A percentile compares a stretch with the other conserved stretches of the same genome.
Evolutionary conservation across 371 early-diverging fungal species (phyloP).

Genomic region (Conidiobolus incongruus): DNA sequence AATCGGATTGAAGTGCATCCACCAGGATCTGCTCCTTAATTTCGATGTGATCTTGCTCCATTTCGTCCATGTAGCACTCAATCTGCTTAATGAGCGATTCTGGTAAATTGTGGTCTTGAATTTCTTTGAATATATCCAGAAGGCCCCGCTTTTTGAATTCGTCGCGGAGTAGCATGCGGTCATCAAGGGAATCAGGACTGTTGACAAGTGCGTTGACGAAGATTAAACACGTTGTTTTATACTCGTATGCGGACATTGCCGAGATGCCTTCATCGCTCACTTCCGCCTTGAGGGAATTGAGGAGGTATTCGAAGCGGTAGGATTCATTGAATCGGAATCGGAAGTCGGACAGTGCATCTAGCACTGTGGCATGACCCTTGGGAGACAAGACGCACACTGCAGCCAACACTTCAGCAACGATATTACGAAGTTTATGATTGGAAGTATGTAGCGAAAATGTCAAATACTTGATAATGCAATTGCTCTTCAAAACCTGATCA

Average conservation of each 20-base stretch:
- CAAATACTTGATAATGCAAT: slow-evolving; percentile 12
- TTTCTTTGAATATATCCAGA: slow-evolving; percentile 16
- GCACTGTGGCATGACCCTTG: slow-evolving; percentile 17
- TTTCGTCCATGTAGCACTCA: slow-evolving; percentile 17
- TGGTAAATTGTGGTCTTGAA: slow-evolving; percentile 13
- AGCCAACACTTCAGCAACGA: slow-evolving; percentile 20
- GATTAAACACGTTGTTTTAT: slow-evolving; percentile 19
- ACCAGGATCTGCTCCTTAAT: slow-evolving; percentile 14
- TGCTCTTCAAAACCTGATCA: slow-evolving; percentile 19
- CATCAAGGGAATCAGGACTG: slow-evolving; percentile 21
- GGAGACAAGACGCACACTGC: slow-evolving; percentile 23
- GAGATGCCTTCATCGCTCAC: slow-evolving; percentile 4
- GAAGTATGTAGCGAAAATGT: slow-evolving; percentile 15
- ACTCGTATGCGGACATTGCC: slow-evolving; percentile 12
- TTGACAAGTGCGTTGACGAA: slow-evolving; percentile 27
- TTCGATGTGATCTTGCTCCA: slow-evolving; percentile 21
- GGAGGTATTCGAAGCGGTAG: slow-evolving; percentile 30
- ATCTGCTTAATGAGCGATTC: slow-evolving; percentile 17
- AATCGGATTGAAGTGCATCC: neutral
- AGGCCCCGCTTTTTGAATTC: slow-evolving; percentile 32
- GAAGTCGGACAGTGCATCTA: slow-evolving; percentile 25
- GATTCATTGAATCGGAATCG: slow-evolving; percentile 23
- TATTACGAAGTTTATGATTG: slow-evolving; percentile 17
- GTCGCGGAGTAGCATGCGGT: slow-evolving; percentile 18
- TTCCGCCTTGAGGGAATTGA: slow-evolving; percentile 16